phyloP scores from a whole-genome alignment of 2,329 filamentous ascomycete genomes.

The Grosmannia serpens region DNA sequence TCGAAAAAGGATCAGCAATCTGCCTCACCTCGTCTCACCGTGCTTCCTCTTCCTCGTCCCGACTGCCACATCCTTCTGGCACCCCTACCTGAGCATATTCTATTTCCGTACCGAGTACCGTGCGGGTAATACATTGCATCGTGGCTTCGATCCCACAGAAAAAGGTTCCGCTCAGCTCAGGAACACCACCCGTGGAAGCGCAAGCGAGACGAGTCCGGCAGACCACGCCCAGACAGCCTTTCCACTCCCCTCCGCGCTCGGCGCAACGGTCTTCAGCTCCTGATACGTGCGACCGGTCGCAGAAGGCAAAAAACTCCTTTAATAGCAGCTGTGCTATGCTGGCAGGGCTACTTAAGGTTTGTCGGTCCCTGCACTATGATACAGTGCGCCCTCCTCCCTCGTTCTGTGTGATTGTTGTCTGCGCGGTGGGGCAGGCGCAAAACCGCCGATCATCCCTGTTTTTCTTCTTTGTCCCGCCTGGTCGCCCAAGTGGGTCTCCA shows the following conservation, averaged over 20 bases:
- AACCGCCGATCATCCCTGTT: not conserved
- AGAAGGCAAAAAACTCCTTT: not conserved
- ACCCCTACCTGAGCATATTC: not conserved
- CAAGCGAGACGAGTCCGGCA: not conserved
- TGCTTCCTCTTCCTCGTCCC: not conserved
- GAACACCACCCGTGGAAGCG: not conserved
- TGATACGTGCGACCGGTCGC: not conserved
- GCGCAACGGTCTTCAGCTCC: not conserved
- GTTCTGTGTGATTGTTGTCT: not conserved
- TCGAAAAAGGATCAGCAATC: not conserved
- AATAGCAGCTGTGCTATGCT: not conserved
- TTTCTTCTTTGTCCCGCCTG: not conserved
- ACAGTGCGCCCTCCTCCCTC: not conserved
- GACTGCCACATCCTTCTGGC: not conserved
- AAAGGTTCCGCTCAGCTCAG: not conserved
- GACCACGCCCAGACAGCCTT: too few species aligned
- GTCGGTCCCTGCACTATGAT: not conserved
- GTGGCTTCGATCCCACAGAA: not conserved
- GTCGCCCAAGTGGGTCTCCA: not conserved
- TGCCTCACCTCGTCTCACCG: not conserved
- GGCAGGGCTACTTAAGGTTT: not conserved
- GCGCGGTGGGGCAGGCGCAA: not conserved
- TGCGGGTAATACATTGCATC: not conserved
- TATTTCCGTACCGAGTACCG: not conserved
- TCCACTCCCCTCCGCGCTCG: not conserved